These are phyloP conservation scores for Kurtzmaniella quercitrusa DNA, from an alignment of 1,139 yeast genomes.

Conservation along the genomic window DNA sequence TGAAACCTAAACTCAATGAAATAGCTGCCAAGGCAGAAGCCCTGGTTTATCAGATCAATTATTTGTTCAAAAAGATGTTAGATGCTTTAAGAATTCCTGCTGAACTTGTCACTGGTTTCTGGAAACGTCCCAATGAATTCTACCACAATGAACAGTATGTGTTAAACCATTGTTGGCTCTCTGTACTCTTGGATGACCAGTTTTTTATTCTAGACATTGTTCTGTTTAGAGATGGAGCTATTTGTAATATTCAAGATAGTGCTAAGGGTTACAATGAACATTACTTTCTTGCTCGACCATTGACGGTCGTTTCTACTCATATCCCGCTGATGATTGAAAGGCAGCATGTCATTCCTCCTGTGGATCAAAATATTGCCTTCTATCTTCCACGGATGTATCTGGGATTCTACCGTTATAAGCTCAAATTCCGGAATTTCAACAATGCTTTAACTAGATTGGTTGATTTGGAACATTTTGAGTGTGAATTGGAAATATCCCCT, in stretches of 20 bases:
- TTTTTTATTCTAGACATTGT: constrained; percentile 70
- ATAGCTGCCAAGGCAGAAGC: constrained; percentile 38
- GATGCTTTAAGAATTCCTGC: constrained; percentile 67
- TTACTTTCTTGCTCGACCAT: constrained; percentile 77
- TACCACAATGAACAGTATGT: constrained; percentile 51
- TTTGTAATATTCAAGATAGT: constrained; percentile 28
- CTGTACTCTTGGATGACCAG: constrained; percentile 68
- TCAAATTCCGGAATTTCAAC: constrained; percentile 65
- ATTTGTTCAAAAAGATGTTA: constrained; percentile 70
- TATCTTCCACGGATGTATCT: constrained; percentile 84
- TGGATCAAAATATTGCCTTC: constrained; percentile 73
- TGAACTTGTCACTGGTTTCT: constrained; percentile 75
- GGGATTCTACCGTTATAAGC: constrained; percentile 58
- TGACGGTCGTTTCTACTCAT: constrained; percentile 75
- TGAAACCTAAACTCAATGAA: constrained; percentile 39
- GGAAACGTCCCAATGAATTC: constrained; percentile 70
- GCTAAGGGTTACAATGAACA: constrained; percentile 37
- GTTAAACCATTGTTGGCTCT: constrained; percentile 85
- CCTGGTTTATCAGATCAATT: constrained; percentile 70
- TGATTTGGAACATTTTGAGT: constrained; percentile 75
- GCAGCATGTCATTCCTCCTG: constrained; percentile 83
- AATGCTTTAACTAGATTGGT: constrained; percentile 70
- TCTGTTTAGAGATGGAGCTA: constrained; percentile 31
- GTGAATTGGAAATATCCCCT: constrained; percentile 66
- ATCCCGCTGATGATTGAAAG: constrained; percentile 73